Percentiles rank a stretch among this genome's conserved stretches.
Conservation (phyloP, 192 early-diverging fungal species). For the Entrophospora sp. region DNA sequence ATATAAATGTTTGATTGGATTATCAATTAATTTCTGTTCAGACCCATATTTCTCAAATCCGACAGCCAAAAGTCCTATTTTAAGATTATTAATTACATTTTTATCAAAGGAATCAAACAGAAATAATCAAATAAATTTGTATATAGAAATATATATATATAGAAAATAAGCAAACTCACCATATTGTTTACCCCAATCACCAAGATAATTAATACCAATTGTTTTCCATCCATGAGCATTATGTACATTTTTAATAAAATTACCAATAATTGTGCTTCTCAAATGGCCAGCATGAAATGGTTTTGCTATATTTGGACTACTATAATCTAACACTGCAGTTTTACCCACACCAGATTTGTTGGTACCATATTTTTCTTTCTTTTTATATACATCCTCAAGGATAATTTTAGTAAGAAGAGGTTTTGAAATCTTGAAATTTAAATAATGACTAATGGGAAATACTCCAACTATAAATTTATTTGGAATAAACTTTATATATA, state of each 20-base stretch:
- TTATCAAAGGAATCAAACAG: not conserved
- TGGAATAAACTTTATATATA: conserved; percentile 40
- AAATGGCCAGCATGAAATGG: conserved; percentile 97
- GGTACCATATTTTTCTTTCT: conserved; percentile 50
- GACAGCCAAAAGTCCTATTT: conserved; percentile 80
- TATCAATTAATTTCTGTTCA: conserved; percentile 64
- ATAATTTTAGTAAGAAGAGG: conserved; percentile 42
- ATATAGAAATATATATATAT: no score
- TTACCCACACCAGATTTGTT: conserved; percentile 63
- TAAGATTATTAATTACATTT: not conserved
- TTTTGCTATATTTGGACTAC: conserved; percentile 97
- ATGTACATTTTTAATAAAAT: conserved; percentile 77
- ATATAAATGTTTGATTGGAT: conserved; percentile 88
- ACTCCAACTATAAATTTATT: conserved; percentile 46
- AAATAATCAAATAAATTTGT: no score
- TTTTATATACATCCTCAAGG: conserved; percentile 43
- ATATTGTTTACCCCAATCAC: conserved; percentile 99
- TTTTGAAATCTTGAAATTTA: conserved; percentile 68
- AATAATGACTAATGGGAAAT: conserved; percentile 55
- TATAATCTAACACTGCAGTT: conserved; percentile 84
- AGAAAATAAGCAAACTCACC: conserved; percentile 46
- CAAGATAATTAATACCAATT: conserved; percentile 94
- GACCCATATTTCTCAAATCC: conserved; percentile 76
- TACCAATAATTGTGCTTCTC: conserved; percentile 95
- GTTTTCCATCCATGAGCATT: conserved; percentile 83